Percentiles rank a stretch among this genome's conserved stretches.
These are phyloP conservation scores for Acanthamoeba healyi DNA, from an alignment of 208 protist species.

Conservation along the genomic window DNA sequence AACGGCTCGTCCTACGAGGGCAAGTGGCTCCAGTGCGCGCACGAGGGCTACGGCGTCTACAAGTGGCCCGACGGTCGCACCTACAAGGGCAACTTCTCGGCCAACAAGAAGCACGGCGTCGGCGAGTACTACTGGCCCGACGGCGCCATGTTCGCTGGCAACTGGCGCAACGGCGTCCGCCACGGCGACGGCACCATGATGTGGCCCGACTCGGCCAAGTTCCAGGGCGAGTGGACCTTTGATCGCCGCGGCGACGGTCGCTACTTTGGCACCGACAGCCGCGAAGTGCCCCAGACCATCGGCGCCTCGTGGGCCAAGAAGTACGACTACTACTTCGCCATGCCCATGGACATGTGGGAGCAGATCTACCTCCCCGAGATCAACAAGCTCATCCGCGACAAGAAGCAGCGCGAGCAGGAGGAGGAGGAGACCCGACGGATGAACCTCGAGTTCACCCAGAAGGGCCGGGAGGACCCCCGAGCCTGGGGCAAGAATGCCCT, in stretches of 20 bases:
- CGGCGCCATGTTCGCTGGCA: slow-evolving; percentile 36
- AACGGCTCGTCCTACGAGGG: slow-evolving; percentile 73
- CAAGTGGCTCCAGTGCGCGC: slow-evolving; percentile 62
- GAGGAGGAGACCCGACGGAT: slow-evolving; percentile 52
- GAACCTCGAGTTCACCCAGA: slow-evolving; percentile 31
- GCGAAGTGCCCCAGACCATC: not conserved
- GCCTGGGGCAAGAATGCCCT: not conserved
- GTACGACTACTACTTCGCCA: slow-evolving; percentile 75
- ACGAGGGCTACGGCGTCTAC: slow-evolving; percentile 73
- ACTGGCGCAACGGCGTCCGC: slow-evolving; percentile 51
- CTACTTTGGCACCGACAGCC: slow-evolving; percentile 34
- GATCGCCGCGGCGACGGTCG: slow-evolving; percentile 43
- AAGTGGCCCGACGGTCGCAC: slow-evolving; percentile 59
- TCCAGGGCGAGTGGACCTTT: slow-evolving; percentile 48
- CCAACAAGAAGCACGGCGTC: slow-evolving; percentile 75
- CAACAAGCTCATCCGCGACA: slow-evolving; percentile 68
- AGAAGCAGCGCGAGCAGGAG: slow-evolving; percentile 40
- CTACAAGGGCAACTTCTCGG: slow-evolving; percentile 72
- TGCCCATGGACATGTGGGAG: slow-evolving; percentile 73
- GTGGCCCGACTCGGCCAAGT: slow-evolving; percentile 41
- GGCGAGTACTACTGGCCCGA: slow-evolving; percentile 72
- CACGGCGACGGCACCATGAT: slow-evolving; percentile 69
- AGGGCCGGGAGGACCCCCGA: slow-evolving; percentile 33
- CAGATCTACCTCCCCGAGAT: slow-evolving; percentile 73
- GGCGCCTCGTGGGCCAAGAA: slow-evolving; percentile 68